Evolutionary conservation across 2,329 filamentous ascomycete genomes (phyloP).

Genomic region (Botrytis byssoidea): DNA sequence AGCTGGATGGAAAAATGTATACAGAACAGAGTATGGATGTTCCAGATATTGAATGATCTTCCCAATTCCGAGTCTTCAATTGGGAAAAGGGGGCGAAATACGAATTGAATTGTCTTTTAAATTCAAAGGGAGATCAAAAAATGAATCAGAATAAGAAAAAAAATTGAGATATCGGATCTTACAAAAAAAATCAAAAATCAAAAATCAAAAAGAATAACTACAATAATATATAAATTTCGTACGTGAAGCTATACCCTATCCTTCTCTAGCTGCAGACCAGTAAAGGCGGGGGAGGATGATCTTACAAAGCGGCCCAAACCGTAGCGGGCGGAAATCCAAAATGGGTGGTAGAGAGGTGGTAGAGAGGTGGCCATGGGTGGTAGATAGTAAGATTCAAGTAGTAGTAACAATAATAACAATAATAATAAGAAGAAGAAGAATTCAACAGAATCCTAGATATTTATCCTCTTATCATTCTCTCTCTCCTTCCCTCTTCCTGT

Average conservation of each 20-base stretch:
- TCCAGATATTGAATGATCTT: not conserved
- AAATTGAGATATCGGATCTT: not conserved
- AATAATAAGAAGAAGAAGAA: not conserved
- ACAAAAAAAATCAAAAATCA: too few relatives aligned
- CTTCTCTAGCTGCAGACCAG: conserved; percentile 1
- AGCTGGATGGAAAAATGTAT: not conserved
- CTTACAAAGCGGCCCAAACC: conserved; percentile 14
- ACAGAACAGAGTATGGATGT: not conserved
- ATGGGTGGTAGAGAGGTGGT: not conserved
- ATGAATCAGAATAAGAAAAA: conserved; percentile 7
- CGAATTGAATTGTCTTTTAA: not conserved
- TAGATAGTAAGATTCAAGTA: not conserved
- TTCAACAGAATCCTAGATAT: not conserved
- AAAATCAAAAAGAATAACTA: too few relatives aligned
- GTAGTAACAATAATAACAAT: too few relatives aligned
- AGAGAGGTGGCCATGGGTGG: too few relatives aligned
- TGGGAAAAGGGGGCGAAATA: not conserved
- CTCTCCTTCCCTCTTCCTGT: too few relatives aligned
- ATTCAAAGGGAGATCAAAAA: not conserved
- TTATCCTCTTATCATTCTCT: not conserved
- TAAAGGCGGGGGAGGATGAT: not conserved
- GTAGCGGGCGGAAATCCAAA: not conserved
- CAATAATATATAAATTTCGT: not conserved
- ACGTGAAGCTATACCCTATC: not conserved
- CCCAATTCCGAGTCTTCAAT: not conserved